phyloP scores from a whole-genome alignment of 23 red algal genomes.

The Gracilaria gracilis region DNA sequence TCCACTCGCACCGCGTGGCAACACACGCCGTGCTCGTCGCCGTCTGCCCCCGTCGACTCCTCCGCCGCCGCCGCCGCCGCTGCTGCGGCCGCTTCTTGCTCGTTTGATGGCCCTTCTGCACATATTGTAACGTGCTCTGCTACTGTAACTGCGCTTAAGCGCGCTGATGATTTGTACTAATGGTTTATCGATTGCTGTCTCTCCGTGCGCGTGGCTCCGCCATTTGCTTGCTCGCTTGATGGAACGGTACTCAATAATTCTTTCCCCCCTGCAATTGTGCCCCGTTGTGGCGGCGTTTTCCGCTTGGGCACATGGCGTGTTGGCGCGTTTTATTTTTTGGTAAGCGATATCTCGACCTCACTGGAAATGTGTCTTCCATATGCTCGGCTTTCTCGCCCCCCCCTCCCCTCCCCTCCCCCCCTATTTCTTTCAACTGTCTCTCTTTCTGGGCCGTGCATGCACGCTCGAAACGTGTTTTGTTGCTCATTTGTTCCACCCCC shows the following conservation, averaged over 20 bases:
- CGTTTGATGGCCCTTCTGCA: neutral
- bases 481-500: neutral
- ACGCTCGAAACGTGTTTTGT: neutral
- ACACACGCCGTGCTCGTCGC: too few relatives aligned
- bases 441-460: neutral
- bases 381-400: too few relatives aligned
- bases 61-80: neutral
- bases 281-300: too few relatives aligned
- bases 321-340: too few relatives aligned
- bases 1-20: too few relatives aligned
- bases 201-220: too few relatives aligned
- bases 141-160: slow-evolving; percentile 52
- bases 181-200: neutral
- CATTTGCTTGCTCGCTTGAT: neutral
- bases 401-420: neutral
- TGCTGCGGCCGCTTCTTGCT: neutral
- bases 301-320: too few relatives aligned
- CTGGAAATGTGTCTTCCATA: too few relatives aligned
- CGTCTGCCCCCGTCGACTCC: too few relatives aligned
- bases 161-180: slow-evolving; percentile 43
- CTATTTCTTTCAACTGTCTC: neutral
- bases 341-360: too few relatives aligned
- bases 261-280: neutral
- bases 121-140: slow-evolving; percentile 5
- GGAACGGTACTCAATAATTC: neutral